Evolutionary conservation across 176 grass and related monocot genomes (phyloP), one percentile per base, ranked within the genome.

Genomic region (Coix lacrymajobi): DNA sequence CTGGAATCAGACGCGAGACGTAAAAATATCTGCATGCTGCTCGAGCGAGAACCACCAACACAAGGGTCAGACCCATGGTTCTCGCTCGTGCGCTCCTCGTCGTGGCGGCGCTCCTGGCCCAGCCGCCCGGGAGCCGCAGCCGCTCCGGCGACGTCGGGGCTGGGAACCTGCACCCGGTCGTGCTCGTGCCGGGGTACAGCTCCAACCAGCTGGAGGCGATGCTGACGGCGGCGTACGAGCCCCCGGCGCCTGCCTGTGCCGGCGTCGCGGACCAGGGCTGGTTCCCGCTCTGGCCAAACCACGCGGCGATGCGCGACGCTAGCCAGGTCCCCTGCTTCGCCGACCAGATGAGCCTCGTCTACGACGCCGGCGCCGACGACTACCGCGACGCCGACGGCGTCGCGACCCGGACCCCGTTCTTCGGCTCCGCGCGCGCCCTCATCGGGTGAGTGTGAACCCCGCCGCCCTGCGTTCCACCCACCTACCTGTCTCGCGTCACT

Each of bases 201-300:
- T 54, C 90, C 32, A 96, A 85, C 91, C 80, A 79, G 37, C 83
- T 96, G 4, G 80, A 93, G 12, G 91, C 83, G 29, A 86, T 36
- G 79, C 86, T 96, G 72, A 93, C 88, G 8, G 16, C 62, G 29
- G 83, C 76, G 75, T 91, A 90, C 88, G 66, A 66, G 46, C 93
- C 93, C 2, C 33, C 83, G 62, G 83, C 37, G 57, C 72, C 85
- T 6, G 10, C 76, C 76, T 93, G 91, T 91, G 37, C 37, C 71
- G 77, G 17, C 52, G 40, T 22, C 48, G 72, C 58, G 46, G 43
- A 26, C 64, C 61, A 83, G 4, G 86, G 48, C 7, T 96, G 93
- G 93, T 96, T 92, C 77, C 37, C n/a, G 86, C 71, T 93, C 38
- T 96, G 93, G 93, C 89, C 91, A 13, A 87, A 91, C 71, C 80